Base-by-base conservation (phyloP, 139 green algal genomes). In the Coelastrella sp. region DNA sequence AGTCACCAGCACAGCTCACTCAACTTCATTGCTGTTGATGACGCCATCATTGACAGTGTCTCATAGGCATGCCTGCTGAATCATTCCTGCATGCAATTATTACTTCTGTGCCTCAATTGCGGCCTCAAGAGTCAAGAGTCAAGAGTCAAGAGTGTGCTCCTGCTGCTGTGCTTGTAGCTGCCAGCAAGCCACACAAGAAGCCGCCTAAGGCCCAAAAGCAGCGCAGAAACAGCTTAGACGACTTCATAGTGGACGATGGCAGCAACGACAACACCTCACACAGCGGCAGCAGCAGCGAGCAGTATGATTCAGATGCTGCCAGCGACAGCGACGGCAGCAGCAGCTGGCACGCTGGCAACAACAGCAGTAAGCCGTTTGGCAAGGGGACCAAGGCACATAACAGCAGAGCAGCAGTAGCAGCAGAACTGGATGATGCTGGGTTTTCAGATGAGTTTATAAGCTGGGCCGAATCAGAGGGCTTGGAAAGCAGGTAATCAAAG, bases 201-300 rank as follows among this genome's bases (percentile, higher is more conserved):
- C 73, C 60, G 61, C 11, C 4, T 32, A 68, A 64, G 58, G 76
- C 7, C 65, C 75, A 60, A 22, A 54, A 77, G 23, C 47, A 91
- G 77, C 64, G 77, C 32, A 66, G 79, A 17, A n/a, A 77, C 57
- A 77, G 73, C 75, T 22, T 91, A 74, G 90, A 92, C 47, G 89
- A 94, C 81, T 95, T 96, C 59, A 93, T 95, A 17, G 90, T 94
- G 16, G 89, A 94, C 23, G 84, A 92, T 47, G 64, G 82, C 23
- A 93, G 92, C 4, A 92, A 94, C 19, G 82, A 84, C 11, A 87
- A 77, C 32, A 90, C 80, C 14, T n/a, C 77, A 5, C 14, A 74
- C 7, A 17, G 19, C 75, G 47, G 83, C 80, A 61, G 57, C 79
- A 59, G 76, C 78, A 58, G 61, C n/a, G 23, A 64, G 32, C 54